phyloP scores from a whole-genome alignment of 805 yeast species.

The Candida hungchunana region DNA sequence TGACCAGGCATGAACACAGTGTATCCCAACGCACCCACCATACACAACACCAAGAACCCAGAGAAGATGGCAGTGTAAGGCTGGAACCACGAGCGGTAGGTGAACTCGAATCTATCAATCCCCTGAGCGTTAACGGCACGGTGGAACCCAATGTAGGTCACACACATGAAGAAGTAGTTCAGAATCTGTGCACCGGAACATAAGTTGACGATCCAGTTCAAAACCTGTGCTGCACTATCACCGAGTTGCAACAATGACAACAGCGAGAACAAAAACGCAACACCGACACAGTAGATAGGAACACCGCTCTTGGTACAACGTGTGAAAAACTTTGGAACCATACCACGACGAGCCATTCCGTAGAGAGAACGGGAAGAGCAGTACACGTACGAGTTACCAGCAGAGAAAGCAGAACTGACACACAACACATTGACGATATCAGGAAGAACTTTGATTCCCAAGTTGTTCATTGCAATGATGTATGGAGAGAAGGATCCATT shows the following conservation, averaged over 20 bases:
- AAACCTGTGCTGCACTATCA: constrained; percentile 53
- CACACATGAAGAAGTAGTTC: constrained; percentile 53
- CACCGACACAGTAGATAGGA: constrained; percentile 63
- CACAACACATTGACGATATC: constrained; percentile 48
- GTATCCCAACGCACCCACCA: constrained; percentile 65
- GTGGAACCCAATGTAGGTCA: constrained; percentile 59
- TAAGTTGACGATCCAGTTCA: constrained; percentile 66
- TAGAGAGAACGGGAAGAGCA: constrained; percentile 60
- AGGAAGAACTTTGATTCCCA: constrained; percentile 47
- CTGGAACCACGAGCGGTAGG: constrained; percentile 52
- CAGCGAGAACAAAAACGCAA: constrained; percentile 52
- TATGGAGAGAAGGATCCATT: constrained; percentile 55
- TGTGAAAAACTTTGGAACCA: constrained; percentile 59
- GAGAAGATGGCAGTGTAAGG: constrained; percentile 53
- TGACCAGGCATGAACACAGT: constrained; percentile 62
- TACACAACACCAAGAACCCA: constrained; percentile 36
- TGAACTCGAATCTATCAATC: constrained; percentile 35
- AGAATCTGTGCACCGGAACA: constrained; percentile 64
- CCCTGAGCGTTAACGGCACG: constrained; percentile 53
- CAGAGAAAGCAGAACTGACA: constrained; percentile 51
- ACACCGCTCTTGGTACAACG: constrained; percentile 62
- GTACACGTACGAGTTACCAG: constrained; percentile 53
- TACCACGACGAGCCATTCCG: constrained; percentile 47
- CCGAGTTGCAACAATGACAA: constrained; percentile 64
- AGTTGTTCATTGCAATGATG: constrained; percentile 50